Conservation (phyloP, 2,329 filamentous ascomycete genomes). For the Phaeophleospora eucalypticola region DNA sequence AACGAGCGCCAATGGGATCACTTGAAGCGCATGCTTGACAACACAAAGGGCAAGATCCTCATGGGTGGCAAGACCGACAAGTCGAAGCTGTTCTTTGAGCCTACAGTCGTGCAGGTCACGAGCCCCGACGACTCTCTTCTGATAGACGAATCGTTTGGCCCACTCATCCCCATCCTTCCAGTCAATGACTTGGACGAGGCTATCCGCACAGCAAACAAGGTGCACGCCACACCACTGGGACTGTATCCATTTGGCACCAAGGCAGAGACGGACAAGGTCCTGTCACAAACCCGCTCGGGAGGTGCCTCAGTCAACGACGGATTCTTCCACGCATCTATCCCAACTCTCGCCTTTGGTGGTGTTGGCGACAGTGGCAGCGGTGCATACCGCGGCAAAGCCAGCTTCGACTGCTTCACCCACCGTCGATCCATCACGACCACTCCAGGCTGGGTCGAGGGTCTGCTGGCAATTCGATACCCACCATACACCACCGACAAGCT, state of each 20-base stretch:
- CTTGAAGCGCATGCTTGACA: conserved; percentile 87
- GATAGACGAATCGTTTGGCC: conserved; percentile 83
- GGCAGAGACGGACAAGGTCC: conserved; percentile 65
- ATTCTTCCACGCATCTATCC: conserved; percentile 67
- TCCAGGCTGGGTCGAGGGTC: conserved; percentile 62
- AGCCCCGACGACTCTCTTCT: conserved; percentile 73
- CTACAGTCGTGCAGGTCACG: conserved; percentile 83
- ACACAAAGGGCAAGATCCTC: conserved; percentile 75
- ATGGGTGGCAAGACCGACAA: conserved; percentile 82
- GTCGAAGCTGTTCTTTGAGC: conserved; percentile 77
- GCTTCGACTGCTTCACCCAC: conserved; percentile 66
- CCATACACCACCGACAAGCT: conserved; percentile 55
- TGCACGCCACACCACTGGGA: conserved; percentile 78
- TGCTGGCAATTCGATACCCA: conserved; percentile 65
- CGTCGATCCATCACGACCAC: conserved; percentile 57
- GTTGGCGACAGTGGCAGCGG: conserved; percentile 76
- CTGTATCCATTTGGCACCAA: conserved; percentile 83
- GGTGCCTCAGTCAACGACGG: conserved; percentile 52
- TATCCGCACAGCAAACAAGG: conserved; percentile 72
- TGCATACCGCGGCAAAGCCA: conserved; percentile 71
- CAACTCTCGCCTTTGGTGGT: conserved; percentile 74
- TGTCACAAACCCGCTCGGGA: conserved; percentile 48
- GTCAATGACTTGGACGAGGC: conserved; percentile 79
- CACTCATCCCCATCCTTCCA: conserved; percentile 78
- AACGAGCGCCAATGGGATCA: conserved; percentile 75